Base-by-base conservation (phyloP, 768 basidiomycete species). In the Tulasnella sp. region DNA sequence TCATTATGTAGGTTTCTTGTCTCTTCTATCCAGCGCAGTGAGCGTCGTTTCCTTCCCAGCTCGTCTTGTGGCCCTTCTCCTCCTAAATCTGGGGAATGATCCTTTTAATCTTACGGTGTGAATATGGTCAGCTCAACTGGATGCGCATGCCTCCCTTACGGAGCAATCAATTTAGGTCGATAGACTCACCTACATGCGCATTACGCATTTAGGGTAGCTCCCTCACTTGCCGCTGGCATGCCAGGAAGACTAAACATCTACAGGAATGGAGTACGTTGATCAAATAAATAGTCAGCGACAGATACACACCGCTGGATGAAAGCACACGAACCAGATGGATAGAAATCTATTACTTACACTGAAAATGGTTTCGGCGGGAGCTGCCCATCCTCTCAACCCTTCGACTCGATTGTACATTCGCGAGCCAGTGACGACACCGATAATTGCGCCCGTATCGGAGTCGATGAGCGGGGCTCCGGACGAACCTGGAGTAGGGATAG, bases 391-490 rank as follows among this genome's bases (percentile, higher is more conserved):
- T 12, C 76, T 68, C 41, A 74, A 61, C 12, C 82, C 81, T 62
- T 80, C 77, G 3, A 81, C 70, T 4, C 74, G 67, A 62, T 72
- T 81, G 58, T 80, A 76, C 76, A 81, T 79, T 64, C 78, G 73
- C 34, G 78, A 76, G 12, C 83, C 84, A 8, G 81, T 72, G 65
- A 83, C 75, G 15, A 85, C 71, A 1, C 85, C 85, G 1, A 85
- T 73, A 2, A 85, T 83, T 0, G 81, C 76, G 3, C 83, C 83
- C 27, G 70, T 78, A 61, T 78, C 74, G 62, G 76, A 74, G 58
- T 83, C 80, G 7, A 86, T 71, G 56, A 86, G 78, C 0, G 84
- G 84, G 1, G 83, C 84, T 3, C 85, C 84, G 58, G 83, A 84
- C 19, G 83, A 83, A 5, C 84, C 84, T 1, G 76, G 73, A 0